Evolutionary conservation across 208 protist genomes (phyloP).

Genomic region (Trypanosoma cruzi): DNA sequence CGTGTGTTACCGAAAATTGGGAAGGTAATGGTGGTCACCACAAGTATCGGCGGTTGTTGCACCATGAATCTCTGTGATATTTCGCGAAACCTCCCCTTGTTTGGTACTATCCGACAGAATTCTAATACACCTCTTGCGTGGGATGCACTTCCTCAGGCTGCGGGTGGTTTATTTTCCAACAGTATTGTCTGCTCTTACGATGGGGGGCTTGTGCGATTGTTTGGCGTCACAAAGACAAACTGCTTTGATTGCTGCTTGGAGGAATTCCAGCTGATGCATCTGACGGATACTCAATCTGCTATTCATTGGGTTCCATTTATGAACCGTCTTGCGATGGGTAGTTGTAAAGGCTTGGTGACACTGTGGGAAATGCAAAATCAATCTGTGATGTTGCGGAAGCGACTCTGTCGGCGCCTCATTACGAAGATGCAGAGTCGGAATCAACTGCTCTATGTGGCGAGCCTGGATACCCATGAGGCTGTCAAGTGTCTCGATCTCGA

Average conservation of each 20-base stretch:
- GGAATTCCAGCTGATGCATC: slow-evolving; percentile 19
- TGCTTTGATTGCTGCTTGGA: slow-evolving; percentile 29
- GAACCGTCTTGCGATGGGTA: slow-evolving; percentile 47
- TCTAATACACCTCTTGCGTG: slow-evolving; percentile 30
- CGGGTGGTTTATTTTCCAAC: slow-evolving; percentile 29
- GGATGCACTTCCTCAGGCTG: slow-evolving; percentile 43
- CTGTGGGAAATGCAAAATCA: slow-evolving; percentile 44
- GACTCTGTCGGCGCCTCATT: slow-evolving; percentile 37
- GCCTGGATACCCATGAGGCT: slow-evolving; percentile 44
- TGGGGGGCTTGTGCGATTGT: slow-evolving; percentile 37
- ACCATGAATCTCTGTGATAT: slow-evolving; percentile 30
- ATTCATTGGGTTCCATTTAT: slow-evolving; percentile 41
- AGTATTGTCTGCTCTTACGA: slow-evolving; percentile 47
- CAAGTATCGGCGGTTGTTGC: slow-evolving; percentile 29
- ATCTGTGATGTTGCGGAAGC: slow-evolving; percentile 27
- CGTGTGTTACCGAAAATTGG: slow-evolving; percentile 28
- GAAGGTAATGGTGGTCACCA: slow-evolving; percentile 34
- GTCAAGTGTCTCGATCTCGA: slow-evolving; percentile 60
- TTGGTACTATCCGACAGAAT: slow-evolving; percentile 28
- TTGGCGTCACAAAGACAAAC: slow-evolving; percentile 37
- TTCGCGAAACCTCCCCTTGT: slow-evolving; percentile 21
- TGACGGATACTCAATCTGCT: slow-evolving; percentile 47
- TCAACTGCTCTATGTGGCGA: slow-evolving; percentile 36
- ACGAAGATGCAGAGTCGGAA: slow-evolving; percentile 25
- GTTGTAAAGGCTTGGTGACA: slow-evolving; percentile 41